These are phyloP conservation scores for Globisporangium abappressorium DNA, from an alignment of 352 stramenopile species.

Conservation along the genomic window DNA sequence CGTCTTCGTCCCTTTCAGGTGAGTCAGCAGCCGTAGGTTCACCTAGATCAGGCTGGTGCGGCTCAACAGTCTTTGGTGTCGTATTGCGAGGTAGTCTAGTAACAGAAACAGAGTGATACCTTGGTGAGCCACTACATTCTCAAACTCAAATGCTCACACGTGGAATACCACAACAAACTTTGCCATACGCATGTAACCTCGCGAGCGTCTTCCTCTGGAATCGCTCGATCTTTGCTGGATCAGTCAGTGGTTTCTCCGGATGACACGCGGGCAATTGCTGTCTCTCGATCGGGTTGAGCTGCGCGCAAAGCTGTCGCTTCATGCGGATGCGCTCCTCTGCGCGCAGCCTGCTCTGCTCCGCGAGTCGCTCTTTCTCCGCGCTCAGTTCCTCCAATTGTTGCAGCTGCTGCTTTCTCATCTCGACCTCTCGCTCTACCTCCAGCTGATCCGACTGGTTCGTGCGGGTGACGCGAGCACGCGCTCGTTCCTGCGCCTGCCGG, in stretches of 20 bases:
- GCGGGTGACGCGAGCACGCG: slow-evolving; percentile 39
- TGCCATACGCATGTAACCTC: slow-evolving; percentile 11
- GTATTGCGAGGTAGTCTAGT: background rate
- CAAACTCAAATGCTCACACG: background rate
- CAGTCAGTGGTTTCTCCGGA: slow-evolving; percentile 10
- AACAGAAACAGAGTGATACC: background rate
- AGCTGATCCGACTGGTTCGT: slow-evolving; percentile 42
- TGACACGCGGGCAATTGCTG: background rate
- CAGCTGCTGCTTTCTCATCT: slow-evolving; percentile 18
- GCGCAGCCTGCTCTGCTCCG: slow-evolving; percentile 37
- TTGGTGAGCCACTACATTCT: background rate
- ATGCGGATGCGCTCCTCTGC: slow-evolving; percentile 46
- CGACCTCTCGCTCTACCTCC: slow-evolving; percentile 22
- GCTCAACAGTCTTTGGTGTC: background rate
- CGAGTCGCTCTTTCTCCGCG: slow-evolving; percentile 27
- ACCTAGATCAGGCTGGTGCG: background rate
- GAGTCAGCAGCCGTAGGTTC: background rate
- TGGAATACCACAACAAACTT: background rate
- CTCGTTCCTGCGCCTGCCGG: slow-evolving; percentile 58
- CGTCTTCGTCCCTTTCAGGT: slow-evolving; percentile 21
- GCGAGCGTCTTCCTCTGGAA: slow-evolving; percentile 17
- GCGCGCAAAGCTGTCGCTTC: slow-evolving; percentile 23
- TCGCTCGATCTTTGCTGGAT: slow-evolving; percentile 15
- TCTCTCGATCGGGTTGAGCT: background rate
- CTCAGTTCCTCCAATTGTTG: slow-evolving; percentile 22